A percentile compares a stretch with the other conserved stretches of the same genome.
phyloP scores from a whole-genome alignment of 78 protist species.

The Dictyostelium purpureum region DNA sequence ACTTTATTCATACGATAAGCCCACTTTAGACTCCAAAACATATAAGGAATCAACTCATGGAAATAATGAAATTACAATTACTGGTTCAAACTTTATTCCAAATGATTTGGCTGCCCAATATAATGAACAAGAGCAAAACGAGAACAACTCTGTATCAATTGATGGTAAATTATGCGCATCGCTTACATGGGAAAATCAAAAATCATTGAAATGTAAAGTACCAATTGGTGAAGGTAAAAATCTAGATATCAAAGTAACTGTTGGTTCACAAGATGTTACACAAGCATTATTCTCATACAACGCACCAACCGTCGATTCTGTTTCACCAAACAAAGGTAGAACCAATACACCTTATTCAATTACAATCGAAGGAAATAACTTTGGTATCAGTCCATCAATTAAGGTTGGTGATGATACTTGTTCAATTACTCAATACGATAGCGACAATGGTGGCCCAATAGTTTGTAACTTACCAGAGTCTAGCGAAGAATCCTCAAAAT shows the following conservation, averaged over 20 bases:
- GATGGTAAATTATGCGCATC: neutral
- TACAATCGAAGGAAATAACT: neutral
- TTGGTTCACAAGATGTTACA: neutral
- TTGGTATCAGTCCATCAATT: constrained; percentile 9
- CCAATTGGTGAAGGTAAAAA: constrained; percentile 26
- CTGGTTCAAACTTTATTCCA: constrained; percentile 39
- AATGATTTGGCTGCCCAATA: neutral
- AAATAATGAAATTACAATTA: neutral
- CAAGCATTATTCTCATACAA: constrained; percentile 21
- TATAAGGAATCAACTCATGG: neutral
- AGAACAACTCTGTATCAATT: neutral
- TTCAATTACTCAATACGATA: neutral
- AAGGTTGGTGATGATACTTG: neutral
- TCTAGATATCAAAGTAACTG: neutral
- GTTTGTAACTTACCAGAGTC: neutral
- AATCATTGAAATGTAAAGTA: neutral
- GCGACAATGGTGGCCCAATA: too few relatives aligned
- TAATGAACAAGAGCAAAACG: neutral
- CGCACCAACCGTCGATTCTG: constrained; percentile 25
- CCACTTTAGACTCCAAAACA: neutral
- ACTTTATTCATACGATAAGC: neutral
- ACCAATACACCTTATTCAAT: neutral
- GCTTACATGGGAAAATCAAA: neutral
- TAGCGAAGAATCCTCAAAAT: neutral
- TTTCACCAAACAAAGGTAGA: constrained; percentile 23